Base-by-base conservation (phyloP, 208 protist genomes). In the Trypanosoma cruzi region DNA sequence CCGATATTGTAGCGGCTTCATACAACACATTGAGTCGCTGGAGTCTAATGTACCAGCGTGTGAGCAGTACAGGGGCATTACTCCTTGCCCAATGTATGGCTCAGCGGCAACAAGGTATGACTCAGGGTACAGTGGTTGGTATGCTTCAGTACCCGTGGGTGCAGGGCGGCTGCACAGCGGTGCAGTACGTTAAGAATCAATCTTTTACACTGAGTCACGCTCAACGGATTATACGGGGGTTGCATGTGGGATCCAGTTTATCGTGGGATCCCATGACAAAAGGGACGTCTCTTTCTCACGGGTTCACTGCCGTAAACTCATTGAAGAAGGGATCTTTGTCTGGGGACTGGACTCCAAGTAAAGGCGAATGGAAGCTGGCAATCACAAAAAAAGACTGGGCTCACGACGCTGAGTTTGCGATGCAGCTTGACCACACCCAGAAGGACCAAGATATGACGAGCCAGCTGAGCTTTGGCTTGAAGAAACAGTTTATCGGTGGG, bases 141-240 rank as follows among this genome's bases (percentile, higher is more conserved):
- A 86, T 97, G 77, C 71, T 94, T 67, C 88, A 95, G 86, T 97
- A 95, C 68, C 92, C 92, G 26, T 95, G 87, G 89, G 64, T 80
- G 36, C 79, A 71, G 31, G 89, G 89, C 31, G 89, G 92, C 20
- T 95, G 89, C 85, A 86, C 86, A 24, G 82, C 89, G 81, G 62
- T 89, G 54, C 85, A 93, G 77, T 97, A 97, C 72, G 71, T 95
- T 36, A 95, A 95, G 81, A 85, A 84, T 58, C 89, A 95, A 71
- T 73, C 68, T 16, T 81, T 95, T 60, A 57, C 77, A 48, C 54
- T 95, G 29, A 95, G 85, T 67, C 89, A 97, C 68, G 57, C 81
- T 13, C 89, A 95, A 75, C 82, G 86, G 13, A 61, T 97, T 34
- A 88, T 95, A 49, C 88, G 89, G 18, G 92, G 92, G 20, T 62